Evolutionary conservation across 2,329 filamentous ascomycete species (phyloP), one percentile per base, ranked within the genome.

Genomic region (Amauroascus verrucosus): DNA sequence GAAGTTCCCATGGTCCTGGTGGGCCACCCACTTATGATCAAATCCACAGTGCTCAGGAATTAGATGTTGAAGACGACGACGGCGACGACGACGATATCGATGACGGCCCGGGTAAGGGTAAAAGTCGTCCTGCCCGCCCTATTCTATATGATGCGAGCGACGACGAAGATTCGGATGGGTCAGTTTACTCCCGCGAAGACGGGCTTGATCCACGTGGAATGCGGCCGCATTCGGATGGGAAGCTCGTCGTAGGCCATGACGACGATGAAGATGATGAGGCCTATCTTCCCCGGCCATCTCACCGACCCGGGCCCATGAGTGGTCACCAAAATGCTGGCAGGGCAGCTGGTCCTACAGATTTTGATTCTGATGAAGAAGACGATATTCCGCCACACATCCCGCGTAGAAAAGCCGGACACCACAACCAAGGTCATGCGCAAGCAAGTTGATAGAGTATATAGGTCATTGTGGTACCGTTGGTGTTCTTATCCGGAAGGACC

Each of bases 71-170:
- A 14, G 47, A 47, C 22, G 41, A 45, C 28, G 47, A 41, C 1
- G 40, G n/a, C n/a, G n/a, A n/a, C n/a, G n/a, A n/a, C n/a, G n/a
- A n/a, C n/a, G 43, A 56, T 44, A 22, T 56, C 22, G 54, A 56
- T 13, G 51, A 54, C 24, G 48, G 47, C n/a, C 47, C 51, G 7
- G 28, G 2, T n/a, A 54, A 56, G 51, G 54, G 54, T 11, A 56
- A 52, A 20, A 22, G 20, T 38, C 30, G n/a, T 13, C 30, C 32
- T 38, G 41, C 41, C 8, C 41, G 43, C 6, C 24, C 6, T n/a
- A 22, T 22, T 28, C 45, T 7, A 37, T 40, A 45, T 26, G 45
- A 24, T 13, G 2, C 20, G 20, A 40, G 35, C 32, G 30, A 37
- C 7, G 20, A 30, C 18, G 35, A 33, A 18, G 41, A 45, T 18